Evolutionary conservation across 306 rosid genomes (phyloP).

Genomic region (Sicyos edulis): DNA sequence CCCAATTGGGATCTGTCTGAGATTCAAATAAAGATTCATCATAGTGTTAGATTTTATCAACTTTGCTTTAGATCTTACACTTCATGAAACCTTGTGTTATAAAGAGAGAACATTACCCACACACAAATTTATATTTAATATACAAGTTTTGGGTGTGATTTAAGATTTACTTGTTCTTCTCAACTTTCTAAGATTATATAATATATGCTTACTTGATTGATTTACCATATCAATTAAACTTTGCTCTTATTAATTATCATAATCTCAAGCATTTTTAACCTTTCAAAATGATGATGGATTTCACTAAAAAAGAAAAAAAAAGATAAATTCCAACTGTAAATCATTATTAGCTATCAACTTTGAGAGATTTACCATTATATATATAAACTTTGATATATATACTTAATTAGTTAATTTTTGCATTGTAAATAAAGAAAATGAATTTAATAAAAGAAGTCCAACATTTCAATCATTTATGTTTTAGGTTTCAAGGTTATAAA

Average conservation of each 20-base stretch:
- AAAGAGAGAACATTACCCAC: neutral
- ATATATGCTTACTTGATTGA: neutral
- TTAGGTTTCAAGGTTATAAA: neutral
- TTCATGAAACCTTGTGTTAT: conserved; percentile 1
- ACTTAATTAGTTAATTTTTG: neutral
- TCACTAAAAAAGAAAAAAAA: too few species aligned
- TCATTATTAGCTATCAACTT: neutral
- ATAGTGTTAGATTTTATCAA: conserved; percentile 17
- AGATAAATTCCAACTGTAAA: neutral
- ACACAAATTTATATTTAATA: neutral
- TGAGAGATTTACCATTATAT: conserved; percentile 2
- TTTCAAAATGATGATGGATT: too few species aligned
- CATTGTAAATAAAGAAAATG: too few species aligned
- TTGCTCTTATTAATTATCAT: neutral
- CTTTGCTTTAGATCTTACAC: conserved; percentile 19
- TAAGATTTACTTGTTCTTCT: too few species aligned
- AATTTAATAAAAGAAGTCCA: too few species aligned
- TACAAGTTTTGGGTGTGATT: too few species aligned
- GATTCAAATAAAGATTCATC: conserved; percentile 21
- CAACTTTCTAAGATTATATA: too few species aligned
- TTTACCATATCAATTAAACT: neutral
- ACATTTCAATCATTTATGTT: too few species aligned
- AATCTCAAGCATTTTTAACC: neutral
- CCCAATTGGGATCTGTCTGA: conserved; percentile 16
- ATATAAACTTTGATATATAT: conserved; percentile 12